Percentiles rank a stretch among this genome's conserved stretches.
phyloP scores from a whole-genome alignment of 2,329 filamentous ascomycete genomes.

The Colletotrichum coccodes region DNA sequence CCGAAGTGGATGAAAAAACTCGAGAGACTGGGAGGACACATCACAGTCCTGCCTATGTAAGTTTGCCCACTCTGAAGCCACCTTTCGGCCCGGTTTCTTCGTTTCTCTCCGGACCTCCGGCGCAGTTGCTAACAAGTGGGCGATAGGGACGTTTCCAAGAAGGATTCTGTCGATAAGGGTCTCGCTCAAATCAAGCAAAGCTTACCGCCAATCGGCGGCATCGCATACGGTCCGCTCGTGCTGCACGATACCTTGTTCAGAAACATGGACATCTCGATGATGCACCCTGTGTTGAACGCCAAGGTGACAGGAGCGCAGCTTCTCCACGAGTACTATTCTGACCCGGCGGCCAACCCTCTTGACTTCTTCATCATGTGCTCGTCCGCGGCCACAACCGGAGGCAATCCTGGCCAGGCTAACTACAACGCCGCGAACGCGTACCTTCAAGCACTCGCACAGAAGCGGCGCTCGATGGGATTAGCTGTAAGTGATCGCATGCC shows the following conservation, averaged over 20 bases:
- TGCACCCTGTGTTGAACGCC: conserved; percentile 40
- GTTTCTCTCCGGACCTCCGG: too few relatives aligned
- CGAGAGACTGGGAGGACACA: conserved; percentile 16
- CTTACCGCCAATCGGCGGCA: conserved; percentile 49
- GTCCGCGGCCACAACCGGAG: conserved; percentile 39
- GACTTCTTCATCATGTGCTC: conserved; percentile 51
- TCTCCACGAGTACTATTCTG: conserved; percentile 42
- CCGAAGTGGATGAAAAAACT: too few relatives aligned
- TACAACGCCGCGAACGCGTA: conserved; percentile 58
- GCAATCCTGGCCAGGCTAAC: conserved; percentile 50
- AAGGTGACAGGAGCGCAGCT: conserved; percentile 46
- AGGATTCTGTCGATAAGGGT: conserved; percentile 32
- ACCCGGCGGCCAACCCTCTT: conserved; percentile 32
- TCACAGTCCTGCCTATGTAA: not conserved
- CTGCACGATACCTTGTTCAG: conserved; percentile 47
- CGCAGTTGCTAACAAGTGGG: too few relatives aligned
- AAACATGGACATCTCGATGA: conserved; percentile 39
- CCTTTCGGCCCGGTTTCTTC: not conserved
- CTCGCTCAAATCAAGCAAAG: conserved; percentile 20
- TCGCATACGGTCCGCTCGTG: conserved; percentile 56
- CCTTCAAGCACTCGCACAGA: conserved; percentile 47
- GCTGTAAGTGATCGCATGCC: conserved; percentile 39
- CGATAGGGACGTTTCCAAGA: not conserved
- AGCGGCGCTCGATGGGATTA: conserved; percentile 47
- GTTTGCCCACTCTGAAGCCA: not conserved